Base-by-base conservation (phyloP, 2,329 filamentous ascomycete genomes). In the Diaporthe citrichinensis region DNA sequence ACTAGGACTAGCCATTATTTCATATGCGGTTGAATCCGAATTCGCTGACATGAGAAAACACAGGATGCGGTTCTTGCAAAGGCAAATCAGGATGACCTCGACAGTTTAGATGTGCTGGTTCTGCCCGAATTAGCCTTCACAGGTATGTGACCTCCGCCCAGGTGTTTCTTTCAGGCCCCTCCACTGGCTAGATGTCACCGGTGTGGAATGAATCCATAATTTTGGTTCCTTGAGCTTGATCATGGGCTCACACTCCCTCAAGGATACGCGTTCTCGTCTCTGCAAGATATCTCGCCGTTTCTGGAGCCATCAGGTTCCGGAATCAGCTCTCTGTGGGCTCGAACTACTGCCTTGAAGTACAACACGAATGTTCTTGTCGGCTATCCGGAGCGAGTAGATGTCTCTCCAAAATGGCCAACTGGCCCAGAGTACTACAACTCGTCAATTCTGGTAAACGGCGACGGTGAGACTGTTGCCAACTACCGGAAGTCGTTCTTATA, bases 201-300 rank as follows among this genome's bases (percentile, higher is more conserved):
- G 34, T 36, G 34, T 36, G 34, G 34, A 7, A 36, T 36, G 34
- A 36, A 36, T 36, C 34, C 34, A 36, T 36, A 5, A 9, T 36
- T 5, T 36, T 36, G 10, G 34, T 36, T n/a, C 34, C 34, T 36
- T 5, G 34, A 36, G 10, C 34, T 36, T 36, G 34, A 36, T 36
- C 34, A 36, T 36, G 34, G 12, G n/a, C 25, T 31, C 9, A 31
- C 44, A 41, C 8, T 28, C 31, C 36, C 2, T 14, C 4, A 71
- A 91, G 93, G 94, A 39, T 96, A 96, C 85, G 95, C 95, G 81
- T 96, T 96, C 85, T 88, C 89, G 57, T 93, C 92, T 0, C 82
- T 94, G 2, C 85, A 90, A 44, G 88, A 94, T 1, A 95, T 96
- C 61, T 84, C 84, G 1, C 93, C 93, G 0, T 94, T 87, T 78